phyloP scores from a whole-genome alignment of 78 protist species.

The Andalucia godoyi region DNA sequence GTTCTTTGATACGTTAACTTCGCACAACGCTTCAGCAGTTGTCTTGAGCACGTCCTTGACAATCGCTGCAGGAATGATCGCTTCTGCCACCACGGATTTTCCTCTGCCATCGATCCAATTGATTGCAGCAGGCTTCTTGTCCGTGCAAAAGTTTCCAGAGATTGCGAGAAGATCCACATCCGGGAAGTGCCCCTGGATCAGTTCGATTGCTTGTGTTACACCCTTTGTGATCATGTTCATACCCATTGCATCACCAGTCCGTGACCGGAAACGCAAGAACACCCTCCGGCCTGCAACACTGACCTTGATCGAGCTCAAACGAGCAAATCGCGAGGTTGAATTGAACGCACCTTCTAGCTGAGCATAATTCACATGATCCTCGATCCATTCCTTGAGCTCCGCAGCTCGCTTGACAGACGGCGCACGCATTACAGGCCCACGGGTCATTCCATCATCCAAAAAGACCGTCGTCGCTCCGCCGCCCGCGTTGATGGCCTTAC shows the following conservation, averaged over 20 bases:
- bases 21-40: slow-evolving; percentile 26
- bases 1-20: slow-evolving; percentile 71
- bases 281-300: slow-evolving; percentile 45
- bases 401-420: slow-evolving; percentile 6
- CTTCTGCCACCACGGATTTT: slow-evolving; percentile 73
- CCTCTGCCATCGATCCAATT: slow-evolving; percentile 93
- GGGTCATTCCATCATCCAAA: slow-evolving; percentile 59
- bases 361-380: not conserved
- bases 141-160: slow-evolving; percentile 75
- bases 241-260: slow-evolving; percentile 90
- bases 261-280: slow-evolving; percentile 38
- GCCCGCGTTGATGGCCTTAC: slow-evolving; percentile 33
- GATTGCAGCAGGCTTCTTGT: slow-evolving; percentile 74
- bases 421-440: slow-evolving; percentile 63
- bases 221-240: slow-evolving; percentile 91
- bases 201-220: slow-evolving; percentile 13
- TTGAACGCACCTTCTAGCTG: slow-evolving; percentile 7
- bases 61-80: slow-evolving; percentile 47
- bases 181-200: slow-evolving; percentile 20
- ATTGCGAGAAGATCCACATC: slow-evolving; percentile 31
- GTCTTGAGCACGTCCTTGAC: slow-evolving; percentile 75
- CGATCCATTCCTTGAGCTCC: slow-evolving; percentile 25
- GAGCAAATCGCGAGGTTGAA: slow-evolving; percentile 53
- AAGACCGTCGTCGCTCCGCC: slow-evolving; percentile 48
- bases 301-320: slow-evolving; percentile 14